phyloP scores from a whole-genome alignment of 805 yeast species.

The Wickerhamiella azyma region DNA sequence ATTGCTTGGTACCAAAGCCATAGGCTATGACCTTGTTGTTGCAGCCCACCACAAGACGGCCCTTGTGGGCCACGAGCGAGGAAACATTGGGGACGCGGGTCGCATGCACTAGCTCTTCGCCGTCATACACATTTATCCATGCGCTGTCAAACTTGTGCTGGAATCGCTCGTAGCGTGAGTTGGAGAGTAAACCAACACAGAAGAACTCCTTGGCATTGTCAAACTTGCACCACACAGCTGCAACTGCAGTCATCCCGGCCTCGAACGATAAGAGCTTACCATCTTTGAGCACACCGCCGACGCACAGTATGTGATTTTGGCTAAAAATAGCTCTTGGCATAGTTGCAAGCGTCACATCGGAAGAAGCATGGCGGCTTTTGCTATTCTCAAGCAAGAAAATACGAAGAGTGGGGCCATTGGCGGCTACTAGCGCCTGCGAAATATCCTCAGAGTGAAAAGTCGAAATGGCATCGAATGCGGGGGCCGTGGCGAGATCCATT shows the following conservation, averaged over 20 bases:
- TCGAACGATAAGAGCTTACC: background rate
- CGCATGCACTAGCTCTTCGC: slow-evolving; percentile 39
- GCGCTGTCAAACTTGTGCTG: background rate
- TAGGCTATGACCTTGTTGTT: slow-evolving; percentile 29
- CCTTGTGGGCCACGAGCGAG: slow-evolving; percentile 43
- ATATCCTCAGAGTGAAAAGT: background rate
- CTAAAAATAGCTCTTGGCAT: background rate
- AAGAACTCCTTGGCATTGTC: slow-evolving; percentile 9
- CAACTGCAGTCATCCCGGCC: slow-evolving; percentile 10
- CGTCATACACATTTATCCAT: background rate
- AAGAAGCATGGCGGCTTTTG: slow-evolving; percentile 6
- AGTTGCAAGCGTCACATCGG: background rate
- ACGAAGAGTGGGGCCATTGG: slow-evolving; percentile 20
- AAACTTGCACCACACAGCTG: slow-evolving; percentile 23
- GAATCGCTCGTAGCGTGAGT: background rate
- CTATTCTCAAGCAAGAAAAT: slow-evolving; percentile 13
- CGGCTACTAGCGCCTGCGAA: slow-evolving; percentile 17
- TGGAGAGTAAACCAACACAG: slow-evolving; percentile 5
- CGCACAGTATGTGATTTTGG: background rate
- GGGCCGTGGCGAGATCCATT: background rate
- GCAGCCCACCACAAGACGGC: slow-evolving; percentile 46
- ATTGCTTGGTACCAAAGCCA: slow-evolving; percentile 67
- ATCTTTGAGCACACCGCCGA: background rate
- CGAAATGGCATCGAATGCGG: background rate
- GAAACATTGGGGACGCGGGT: slow-evolving; percentile 39